Base-by-base conservation (phyloP, 108 stramenopile genomes). In the Cyclotella choctawhatcheeana region DNA sequence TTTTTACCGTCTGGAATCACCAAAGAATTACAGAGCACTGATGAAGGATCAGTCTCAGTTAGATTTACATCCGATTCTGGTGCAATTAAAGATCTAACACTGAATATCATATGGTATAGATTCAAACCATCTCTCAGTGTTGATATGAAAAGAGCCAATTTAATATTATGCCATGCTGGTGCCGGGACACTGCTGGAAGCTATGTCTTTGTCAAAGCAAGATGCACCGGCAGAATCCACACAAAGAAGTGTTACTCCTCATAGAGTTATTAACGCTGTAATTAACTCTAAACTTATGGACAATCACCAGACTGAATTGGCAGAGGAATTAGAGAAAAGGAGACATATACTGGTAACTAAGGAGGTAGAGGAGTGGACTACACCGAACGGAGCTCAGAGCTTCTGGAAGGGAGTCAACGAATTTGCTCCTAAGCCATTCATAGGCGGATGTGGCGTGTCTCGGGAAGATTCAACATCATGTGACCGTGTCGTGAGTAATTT, bases 271-370 rank as follows among this genome's bases (percentile, higher is more conserved):
- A 73, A 73, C 58, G 97, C 95, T 4, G 94, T 96, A 0, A 94
- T 97, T 51, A 98, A 98, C 73, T 76, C 83, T 0, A 53, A 35
- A 14, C 85, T 98, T 24, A 98, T 98, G 97, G 82, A 97, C 86
- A 96, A 97, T 85, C 97, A 98, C 71, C 97, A 98, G 69, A 74
- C 83, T 32, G 97, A 98, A 73, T 75, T 98, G 16, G 97, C 97
- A 2, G 69, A 69, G 25, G 96, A 95, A 13, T 85, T 98, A 82
- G 88, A 85, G 31, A 71, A 58, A 47, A 64, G 90, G 20, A 71
- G 65, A 6, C 84, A 92, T 53, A 61, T 95, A 27, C 73, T 54
- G 22, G 84, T 92, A 26, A 73, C 79, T 12, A 44, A 50, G 6
- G 60, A 73, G 32, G 25, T 43, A 13, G 53, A 50, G 43, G 67